Conservation (phyloP, 2,329 filamentous ascomycete species). For the Paecilomyces niveus region DNA sequence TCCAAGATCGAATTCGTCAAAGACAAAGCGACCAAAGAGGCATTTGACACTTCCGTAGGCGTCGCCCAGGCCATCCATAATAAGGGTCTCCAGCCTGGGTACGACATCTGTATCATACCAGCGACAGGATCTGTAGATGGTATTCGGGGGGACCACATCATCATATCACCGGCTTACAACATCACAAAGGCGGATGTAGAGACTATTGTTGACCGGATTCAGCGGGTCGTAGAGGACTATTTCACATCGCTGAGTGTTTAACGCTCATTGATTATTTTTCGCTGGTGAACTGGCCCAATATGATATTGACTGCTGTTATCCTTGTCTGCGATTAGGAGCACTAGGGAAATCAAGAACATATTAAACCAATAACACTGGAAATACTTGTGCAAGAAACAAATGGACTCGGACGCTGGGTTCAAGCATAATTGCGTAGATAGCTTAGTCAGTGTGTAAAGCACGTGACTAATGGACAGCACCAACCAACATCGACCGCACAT, state of each 20-base stretch:
- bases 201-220: slow-evolving; percentile 40
- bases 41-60: slow-evolving; percentile 37
- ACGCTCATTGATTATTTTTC: no score
- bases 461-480: not conserved
- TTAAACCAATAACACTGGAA: not conserved
- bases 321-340: no score
- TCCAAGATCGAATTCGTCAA: slow-evolving; percentile 48
- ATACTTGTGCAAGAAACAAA: not conserved
- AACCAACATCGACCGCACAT: not conserved
- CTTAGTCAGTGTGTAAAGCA: not conserved
- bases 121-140: slow-evolving; percentile 47
- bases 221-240: slow-evolving; percentile 33
- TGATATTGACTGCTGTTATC: not conserved
- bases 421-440: not conserved
- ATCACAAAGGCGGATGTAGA: slow-evolving; percentile 42
- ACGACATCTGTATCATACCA: slow-evolving; percentile 46
- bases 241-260: not conserved
- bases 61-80: slow-evolving; percentile 42
- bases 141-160: slow-evolving; percentile 45
- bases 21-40: slow-evolving; percentile 43
- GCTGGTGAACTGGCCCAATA: not conserved
- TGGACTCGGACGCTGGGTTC: not conserved
- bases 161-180: slow-evolving; percentile 49
- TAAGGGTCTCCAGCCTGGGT: slow-evolving; percentile 30
- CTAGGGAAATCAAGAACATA: no score